Base-by-base conservation (phyloP, 1,284 basidiomycete genomes). In the Sporisorium reilianum region DNA sequence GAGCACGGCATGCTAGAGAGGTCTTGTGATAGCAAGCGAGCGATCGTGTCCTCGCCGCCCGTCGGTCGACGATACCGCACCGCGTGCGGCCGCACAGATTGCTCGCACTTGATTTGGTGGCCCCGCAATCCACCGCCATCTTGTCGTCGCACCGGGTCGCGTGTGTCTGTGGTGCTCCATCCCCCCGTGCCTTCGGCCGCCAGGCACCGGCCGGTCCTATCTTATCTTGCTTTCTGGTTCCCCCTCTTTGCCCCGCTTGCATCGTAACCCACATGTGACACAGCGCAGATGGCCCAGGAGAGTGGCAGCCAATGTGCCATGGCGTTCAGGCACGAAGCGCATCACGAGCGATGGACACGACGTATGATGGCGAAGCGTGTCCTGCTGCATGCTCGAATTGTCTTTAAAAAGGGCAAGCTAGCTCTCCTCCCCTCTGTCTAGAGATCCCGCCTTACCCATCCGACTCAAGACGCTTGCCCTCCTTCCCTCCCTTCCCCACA, bases 221-320 rank as follows among this genome's bases (percentile, higher is more conserved):
- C 54, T 64, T 56, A 64, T 55, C 48, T 38, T 42, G 11, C 34
- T 20, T 18, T 16, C n/a, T n/a, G n/a, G n/a, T 38, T 16, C 20
- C 42, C 20, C 25, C 32, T 34, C 14, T 25, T n/a, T 22, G 26
- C 38, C 26, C 48, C 26, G 18, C 26, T 18, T 10, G 46, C 26
- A 20, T 2, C 11, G 28, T 2, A 20, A 4, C 18, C 42, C 7
- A 34, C 55, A 55, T 52, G 41, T 52, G 55, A 49, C 55, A 42
- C 50, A 36, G 42, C 36, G 40, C 53, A n/a, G 28, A 30, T 26
- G 7, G 8, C 34, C 7, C 34, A 36, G 46, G n/a, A 34, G n/a
- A n/a, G n/a, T n/a, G n/a, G 48, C 28, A 34, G 44, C 44, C 22
- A 25, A 10, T n/a, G n/a, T n/a, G n/a, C n/a, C n/a, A n/a, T n/a